A percentile compares a stretch with the other conserved stretches of the same genome.
phyloP scores from a whole-genome alignment of 2,329 filamentous ascomycete species.

The Raffaelea albimanens region DNA sequence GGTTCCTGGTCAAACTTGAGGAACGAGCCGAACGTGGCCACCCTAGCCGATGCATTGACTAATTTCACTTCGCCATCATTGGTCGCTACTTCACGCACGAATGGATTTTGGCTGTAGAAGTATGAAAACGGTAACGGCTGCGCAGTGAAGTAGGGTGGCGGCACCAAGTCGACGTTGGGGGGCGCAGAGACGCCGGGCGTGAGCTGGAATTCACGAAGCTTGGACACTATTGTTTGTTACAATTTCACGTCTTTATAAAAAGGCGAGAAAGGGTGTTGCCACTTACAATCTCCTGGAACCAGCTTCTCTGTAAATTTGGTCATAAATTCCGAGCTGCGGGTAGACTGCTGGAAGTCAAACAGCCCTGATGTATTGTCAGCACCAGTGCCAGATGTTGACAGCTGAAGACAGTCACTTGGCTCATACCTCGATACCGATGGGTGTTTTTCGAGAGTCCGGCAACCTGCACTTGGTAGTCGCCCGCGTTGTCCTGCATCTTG shows the following conservation, averaged over 20 bases:
- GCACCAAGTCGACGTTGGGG: slow-evolving; percentile 60
- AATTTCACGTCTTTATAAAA: too few species aligned
- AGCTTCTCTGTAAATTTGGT: slow-evolving; percentile 61
- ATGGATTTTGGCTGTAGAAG: slow-evolving; percentile 78
- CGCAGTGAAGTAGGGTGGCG: slow-evolving; percentile 69
- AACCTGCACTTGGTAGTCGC: slow-evolving; percentile 56
- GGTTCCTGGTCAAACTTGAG: slow-evolving; percentile 53
- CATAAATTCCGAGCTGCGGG: slow-evolving; percentile 59
- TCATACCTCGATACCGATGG: slow-evolving; percentile 70
- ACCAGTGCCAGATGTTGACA: background rate
- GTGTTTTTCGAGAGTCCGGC: slow-evolving; percentile 68
- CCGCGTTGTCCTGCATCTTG: slow-evolving; percentile 61
- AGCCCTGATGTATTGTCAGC: slow-evolving; percentile 35
- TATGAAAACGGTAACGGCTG: slow-evolving; percentile 67
- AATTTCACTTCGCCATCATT: slow-evolving; percentile 39
- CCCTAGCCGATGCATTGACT: slow-evolving; percentile 47
- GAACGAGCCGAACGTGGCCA: slow-evolving; percentile 51
- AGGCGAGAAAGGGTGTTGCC: background rate
- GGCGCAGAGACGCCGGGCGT: slow-evolving; percentile 50
- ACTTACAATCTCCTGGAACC: slow-evolving; percentile 58
- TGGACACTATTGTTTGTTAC: slow-evolving; percentile 28
- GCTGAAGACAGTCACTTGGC: background rate
- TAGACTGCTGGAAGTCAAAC: slow-evolving; percentile 79
- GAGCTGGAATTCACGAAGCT: slow-evolving; percentile 55
- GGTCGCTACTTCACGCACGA: slow-evolving; percentile 54